Evolutionary conservation across 768 basidiomycete species (phyloP), one percentile per base, ranked within the genome.

Genomic region (Naganishia antarctica): DNA sequence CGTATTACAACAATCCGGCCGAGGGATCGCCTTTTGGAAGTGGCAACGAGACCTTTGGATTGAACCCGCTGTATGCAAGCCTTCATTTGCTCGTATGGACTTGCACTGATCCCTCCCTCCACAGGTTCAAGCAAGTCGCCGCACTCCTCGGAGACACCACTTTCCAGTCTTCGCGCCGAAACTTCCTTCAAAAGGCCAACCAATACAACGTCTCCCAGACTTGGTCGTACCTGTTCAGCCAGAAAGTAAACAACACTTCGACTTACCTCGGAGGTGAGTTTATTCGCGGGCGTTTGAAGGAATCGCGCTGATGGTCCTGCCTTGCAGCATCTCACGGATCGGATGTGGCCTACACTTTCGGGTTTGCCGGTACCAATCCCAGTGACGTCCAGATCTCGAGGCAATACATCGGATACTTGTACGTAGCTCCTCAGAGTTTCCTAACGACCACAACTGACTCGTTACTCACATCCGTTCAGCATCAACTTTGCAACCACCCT

Each of bases 181-280:
- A 69, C 62, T 72, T 74, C 60, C 60, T 75, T 6, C 47, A 66
- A 13, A 64, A 68, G 41, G 69, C 72, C 16, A 68, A 60, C 29
- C 21, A 59, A 34, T 37, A 44, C 21, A 70, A 71, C 23, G 46
- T 70, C 8, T 44, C 47, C 29, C 21, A 70, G 34, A 71, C 71
- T 4, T 76, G 74, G 72, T 67, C 72, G 13, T 76, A 76, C 66
- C 65, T 70, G 32, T 76, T 72, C 57, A 70, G 69, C 37, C 69
- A 71, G 63, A 62, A 68, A 28, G 26, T 61, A 25, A 71, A 63
- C 53, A 31, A 29, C 1, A 63, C 41, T 5, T 58, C 50, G 29
- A 37, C 61, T 40, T 43, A 31, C 25, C 53, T 57, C 9, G 70
- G 70, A 40, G 70, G 70, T 71, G 29, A 66, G 68, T 63, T 16